A percentile compares a stretch with the other conserved stretches of the same genome.
Conservation (phyloP, 352 stramenopile species). For the Phytophthora pluvialis region DNA sequence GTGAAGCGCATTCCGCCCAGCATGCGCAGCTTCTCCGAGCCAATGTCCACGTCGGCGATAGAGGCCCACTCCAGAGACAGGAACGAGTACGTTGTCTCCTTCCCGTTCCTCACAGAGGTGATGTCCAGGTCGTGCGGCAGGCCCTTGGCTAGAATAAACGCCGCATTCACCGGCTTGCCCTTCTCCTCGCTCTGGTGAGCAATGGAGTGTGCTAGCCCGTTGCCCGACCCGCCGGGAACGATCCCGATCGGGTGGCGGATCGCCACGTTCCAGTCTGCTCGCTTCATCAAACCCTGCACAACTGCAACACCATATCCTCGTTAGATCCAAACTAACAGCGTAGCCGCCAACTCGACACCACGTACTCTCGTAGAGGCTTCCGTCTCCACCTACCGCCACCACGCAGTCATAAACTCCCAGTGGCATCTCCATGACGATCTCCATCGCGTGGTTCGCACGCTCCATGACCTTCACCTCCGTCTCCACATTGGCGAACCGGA, state of each 20-base stretch:
- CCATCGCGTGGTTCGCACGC: slow-evolving; percentile 52
- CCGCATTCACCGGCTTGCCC: slow-evolving; percentile 56
- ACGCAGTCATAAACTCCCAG: slow-evolving; percentile 69
- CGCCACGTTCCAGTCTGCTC: slow-evolving; percentile 69
- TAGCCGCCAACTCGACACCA: not conserved
- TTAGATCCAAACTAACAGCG: not conserved
- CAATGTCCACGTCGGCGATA: slow-evolving; percentile 84
- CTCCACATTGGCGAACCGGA: slow-evolving; percentile 61
- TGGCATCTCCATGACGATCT: slow-evolving; percentile 58
- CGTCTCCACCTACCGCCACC: slow-evolving; percentile 73
- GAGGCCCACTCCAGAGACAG: slow-evolving; percentile 84
- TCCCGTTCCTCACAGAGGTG: slow-evolving; percentile 61
- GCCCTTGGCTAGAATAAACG: slow-evolving; percentile 76
- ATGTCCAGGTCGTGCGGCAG: slow-evolving; percentile 70
- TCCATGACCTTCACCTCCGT: slow-evolving; percentile 55
- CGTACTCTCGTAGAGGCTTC: slow-evolving; percentile 71
- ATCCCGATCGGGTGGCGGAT: slow-evolving; percentile 73
- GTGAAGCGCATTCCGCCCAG: slow-evolving; percentile 75
- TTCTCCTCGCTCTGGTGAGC: slow-evolving; percentile 56
- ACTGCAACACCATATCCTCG: slow-evolving; percentile 41
- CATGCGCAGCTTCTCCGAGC: slow-evolving; percentile 71
- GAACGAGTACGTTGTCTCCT: slow-evolving; percentile 77
- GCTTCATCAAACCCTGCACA: slow-evolving; percentile 77
- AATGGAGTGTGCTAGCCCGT: slow-evolving; percentile 73
- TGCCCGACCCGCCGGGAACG: slow-evolving; percentile 67